Evolutionary conservation across 2,329 filamentous ascomycete species (phyloP).

Genomic region (Phyllosticta citribraziliensis): DNA sequence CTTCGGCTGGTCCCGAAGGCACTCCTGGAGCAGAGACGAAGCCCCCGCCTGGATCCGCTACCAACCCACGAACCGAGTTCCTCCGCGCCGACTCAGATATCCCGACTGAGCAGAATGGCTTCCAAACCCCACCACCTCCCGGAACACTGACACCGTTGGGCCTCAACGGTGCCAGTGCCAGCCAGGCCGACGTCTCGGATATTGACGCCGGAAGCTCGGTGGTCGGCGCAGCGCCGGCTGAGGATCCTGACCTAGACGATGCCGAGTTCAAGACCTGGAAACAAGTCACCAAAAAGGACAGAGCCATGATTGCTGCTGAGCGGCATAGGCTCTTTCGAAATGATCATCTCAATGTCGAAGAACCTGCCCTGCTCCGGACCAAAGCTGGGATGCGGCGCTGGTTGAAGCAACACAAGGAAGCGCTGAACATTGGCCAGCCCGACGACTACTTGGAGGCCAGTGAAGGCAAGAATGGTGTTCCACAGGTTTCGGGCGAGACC

Average conservation of each 20-base stretch:
- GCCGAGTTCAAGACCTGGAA: slow-evolving; percentile 96
- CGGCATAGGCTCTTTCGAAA: slow-evolving; percentile 78
- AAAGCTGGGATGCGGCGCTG: slow-evolving; percentile 87
- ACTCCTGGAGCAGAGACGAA: slow-evolving; percentile 70
- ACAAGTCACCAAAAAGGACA: slow-evolving; percentile 94
- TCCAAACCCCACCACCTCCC: slow-evolving; percentile 70
- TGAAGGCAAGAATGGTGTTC: slow-evolving; percentile 37
- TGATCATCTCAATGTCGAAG: slow-evolving; percentile 74
- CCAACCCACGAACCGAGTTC: slow-evolving; percentile 43
- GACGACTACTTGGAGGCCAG: slow-evolving; percentile 42
- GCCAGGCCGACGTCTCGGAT: slow-evolving; percentile 78
- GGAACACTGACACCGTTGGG: slow-evolving; percentile 70
- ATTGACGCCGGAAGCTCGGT: slow-evolving; percentile 57
- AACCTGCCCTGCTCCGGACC: slow-evolving; percentile 73
- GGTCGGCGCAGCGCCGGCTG: slow-evolving; percentile 55
- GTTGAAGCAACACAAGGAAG: slow-evolving; percentile 66
- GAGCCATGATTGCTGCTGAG: slow-evolving; percentile 76
- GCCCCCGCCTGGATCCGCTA: slow-evolving; percentile 49
- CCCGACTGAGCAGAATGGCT: slow-evolving; percentile 65
- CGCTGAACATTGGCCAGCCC: slow-evolving; percentile 28
- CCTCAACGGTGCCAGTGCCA: slow-evolving; percentile 56
- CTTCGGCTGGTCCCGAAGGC: slow-evolving; percentile 63
- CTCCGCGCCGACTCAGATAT: slow-evolving; percentile 63
- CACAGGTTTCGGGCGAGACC: slow-evolving; percentile 54
- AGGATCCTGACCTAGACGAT: slow-evolving; percentile 79